A percentile compares a stretch with the other conserved stretches of the same genome.
phyloP scores from a whole-genome alignment of 176 grass and related monocot species.

The Paspalum notatum region DNA sequence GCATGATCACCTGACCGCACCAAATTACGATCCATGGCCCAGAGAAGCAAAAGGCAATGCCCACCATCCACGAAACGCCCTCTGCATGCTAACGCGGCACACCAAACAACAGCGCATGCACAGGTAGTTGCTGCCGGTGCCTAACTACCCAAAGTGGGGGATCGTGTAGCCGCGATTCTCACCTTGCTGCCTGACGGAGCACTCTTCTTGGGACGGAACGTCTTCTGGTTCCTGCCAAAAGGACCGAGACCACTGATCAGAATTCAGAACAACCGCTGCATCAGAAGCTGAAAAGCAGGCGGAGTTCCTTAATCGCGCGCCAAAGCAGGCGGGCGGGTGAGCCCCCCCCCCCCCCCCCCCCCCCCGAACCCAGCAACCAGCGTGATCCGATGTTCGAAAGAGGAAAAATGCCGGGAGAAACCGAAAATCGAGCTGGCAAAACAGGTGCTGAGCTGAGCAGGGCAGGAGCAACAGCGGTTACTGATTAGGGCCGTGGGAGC shows the following conservation, averaged over 20 bases:
- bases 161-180: not conserved
- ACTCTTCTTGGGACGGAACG: constrained; percentile 98
- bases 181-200: constrained; percentile 98
- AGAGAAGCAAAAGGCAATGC: not conserved
- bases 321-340: not conserved
- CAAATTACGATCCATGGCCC: not conserved
- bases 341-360: no score
- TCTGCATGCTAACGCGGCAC: not conserved
- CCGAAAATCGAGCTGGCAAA: not conserved
- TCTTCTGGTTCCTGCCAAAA: constrained; percentile 86
- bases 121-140: not conserved
- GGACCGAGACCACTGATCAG: not conserved
- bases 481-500: not conserved
- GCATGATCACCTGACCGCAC: not conserved
- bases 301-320: not conserved
- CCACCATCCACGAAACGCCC: not conserved
- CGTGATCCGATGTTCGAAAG: not conserved
- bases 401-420: not conserved
- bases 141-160: not conserved
- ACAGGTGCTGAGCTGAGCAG: not conserved
- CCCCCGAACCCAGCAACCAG: not conserved
- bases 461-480: not conserved
- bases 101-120: not conserved
- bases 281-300: not conserved
- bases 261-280: not conserved